These are phyloP conservation scores for Termitomyces sp. DNA, from an alignment of 768 basidiomycete genomes.

Conservation along the genomic window DNA sequence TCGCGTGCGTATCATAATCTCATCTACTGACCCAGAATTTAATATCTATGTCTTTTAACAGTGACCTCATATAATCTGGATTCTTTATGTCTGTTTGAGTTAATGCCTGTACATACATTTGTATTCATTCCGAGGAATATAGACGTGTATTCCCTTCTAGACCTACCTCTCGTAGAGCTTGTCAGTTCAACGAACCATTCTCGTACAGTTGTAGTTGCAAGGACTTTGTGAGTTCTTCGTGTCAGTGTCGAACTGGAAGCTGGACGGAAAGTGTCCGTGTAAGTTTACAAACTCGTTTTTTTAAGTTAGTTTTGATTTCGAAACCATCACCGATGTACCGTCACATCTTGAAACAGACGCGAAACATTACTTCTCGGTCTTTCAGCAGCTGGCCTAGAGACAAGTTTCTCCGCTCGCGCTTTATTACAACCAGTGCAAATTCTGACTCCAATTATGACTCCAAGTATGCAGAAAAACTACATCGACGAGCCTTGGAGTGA, in stretches of 20 bases:
- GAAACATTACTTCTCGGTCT: background rate
- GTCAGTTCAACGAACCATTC: background rate
- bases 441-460: constrained; percentile 33
- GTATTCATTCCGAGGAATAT: constrained; percentile 6
- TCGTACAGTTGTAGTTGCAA: background rate
- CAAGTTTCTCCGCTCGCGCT: background rate
- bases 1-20: constrained; percentile 54
- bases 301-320: background rate
- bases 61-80: constrained; percentile 67
- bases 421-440: constrained; percentile 7
- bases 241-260: background rate
- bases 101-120: constrained; percentile 10
- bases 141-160: constrained; percentile 2
- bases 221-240: background rate
- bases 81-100: constrained; percentile 1
- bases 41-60: constrained; percentile 19
- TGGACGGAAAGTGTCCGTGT: background rate
- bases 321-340: constrained; percentile 6
- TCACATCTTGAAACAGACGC: constrained; percentile 5
- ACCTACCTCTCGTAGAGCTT: background rate
- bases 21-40: background rate
- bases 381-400: background rate
- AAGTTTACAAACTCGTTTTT: background rate
- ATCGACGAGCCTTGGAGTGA: constrained; percentile 45
- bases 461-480: constrained; percentile 70